Percentiles rank a stretch among this genome's conserved stretches.
These are phyloP conservation scores for Solanum hybrid DNA, from an alignment of 305 asterid species.

Conservation along the genomic window DNA sequence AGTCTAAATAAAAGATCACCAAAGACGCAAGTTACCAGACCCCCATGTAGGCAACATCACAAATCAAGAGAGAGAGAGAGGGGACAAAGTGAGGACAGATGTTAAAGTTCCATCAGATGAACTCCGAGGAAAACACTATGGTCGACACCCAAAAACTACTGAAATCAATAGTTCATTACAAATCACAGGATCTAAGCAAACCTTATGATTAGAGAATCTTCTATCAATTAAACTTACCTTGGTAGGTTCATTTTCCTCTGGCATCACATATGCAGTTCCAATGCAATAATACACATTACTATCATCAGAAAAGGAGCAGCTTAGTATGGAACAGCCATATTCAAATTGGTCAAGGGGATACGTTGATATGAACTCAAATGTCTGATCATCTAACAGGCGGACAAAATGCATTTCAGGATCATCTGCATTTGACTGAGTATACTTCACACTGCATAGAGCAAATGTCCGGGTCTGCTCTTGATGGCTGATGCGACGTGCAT, in stretches of 20 bases:
- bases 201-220: neutral
- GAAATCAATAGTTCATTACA: neutral
- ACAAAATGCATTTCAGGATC: conserved; percentile 37
- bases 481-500: conserved; percentile 94
- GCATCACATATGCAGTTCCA: conserved; percentile 78
- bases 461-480: conserved; percentile 94
- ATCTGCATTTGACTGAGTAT: conserved; percentile 61
- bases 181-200: neutral
- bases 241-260: conserved; percentile 82
- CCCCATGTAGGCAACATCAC: neutral
- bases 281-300: conserved; percentile 75
- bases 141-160: neutral
- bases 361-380: conserved; percentile 80
- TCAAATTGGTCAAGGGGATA: conserved; percentile 83
- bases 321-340: conserved; percentile 79
- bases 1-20: neutral
- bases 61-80: neutral
- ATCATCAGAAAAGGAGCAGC: conserved; percentile 96
- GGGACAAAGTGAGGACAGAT: neutral
- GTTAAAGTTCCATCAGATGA: neutral
- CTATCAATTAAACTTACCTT: conserved; percentile 32
- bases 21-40: neutral
- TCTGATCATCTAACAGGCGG: conserved; percentile 58
- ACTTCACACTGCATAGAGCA: conserved; percentile 71
- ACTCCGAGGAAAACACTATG: neutral